These are phyloP conservation scores for Trametes sp. DNA, from an alignment of 1,284 basidiomycete genomes.

Conservation along the genomic window DNA sequence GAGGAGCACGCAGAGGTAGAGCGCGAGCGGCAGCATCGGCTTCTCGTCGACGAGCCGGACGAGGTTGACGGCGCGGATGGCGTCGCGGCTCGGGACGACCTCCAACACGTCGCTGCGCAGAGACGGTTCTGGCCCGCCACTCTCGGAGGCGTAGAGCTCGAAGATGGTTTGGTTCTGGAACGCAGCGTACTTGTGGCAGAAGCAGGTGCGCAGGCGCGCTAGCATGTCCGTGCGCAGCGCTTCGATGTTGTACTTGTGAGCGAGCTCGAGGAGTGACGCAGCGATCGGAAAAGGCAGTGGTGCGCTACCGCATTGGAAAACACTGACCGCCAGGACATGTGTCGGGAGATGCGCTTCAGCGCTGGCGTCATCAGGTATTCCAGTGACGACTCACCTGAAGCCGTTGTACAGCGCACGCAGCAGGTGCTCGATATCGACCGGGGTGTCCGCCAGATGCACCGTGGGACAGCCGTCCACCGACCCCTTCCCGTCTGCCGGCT, in stretches of 20 bases:
- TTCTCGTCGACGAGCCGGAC: not conserved
- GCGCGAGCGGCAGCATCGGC: not conserved
- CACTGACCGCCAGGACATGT: not conserved
- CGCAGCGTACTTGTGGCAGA: not conserved
- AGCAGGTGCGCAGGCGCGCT: not conserved
- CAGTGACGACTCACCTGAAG: not conserved
- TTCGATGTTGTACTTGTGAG: slow-evolving; percentile 1
- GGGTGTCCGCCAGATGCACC: not conserved
- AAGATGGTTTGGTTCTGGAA: not conserved
- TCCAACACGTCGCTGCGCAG: not conserved
- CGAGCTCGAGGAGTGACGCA: not conserved
- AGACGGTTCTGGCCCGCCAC: not conserved
- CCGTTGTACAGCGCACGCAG: slow-evolving; percentile 1
- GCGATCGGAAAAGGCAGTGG: not conserved
- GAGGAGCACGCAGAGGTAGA: slow-evolving; percentile 1
- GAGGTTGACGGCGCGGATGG: not conserved
- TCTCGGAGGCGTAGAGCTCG: not conserved
- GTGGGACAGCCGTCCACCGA: not conserved
- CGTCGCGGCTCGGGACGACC: not conserved
- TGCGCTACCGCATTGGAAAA: not conserved
- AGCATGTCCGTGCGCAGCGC: not conserved
- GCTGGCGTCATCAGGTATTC: too few species aligned
- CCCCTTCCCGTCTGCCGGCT: not conserved
- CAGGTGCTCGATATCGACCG: not conserved
- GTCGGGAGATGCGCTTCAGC: not conserved